Evolutionary conservation across 495 filamentous ascomycete species (phyloP).

Genomic region (Talaromyces stipitatus): DNA sequence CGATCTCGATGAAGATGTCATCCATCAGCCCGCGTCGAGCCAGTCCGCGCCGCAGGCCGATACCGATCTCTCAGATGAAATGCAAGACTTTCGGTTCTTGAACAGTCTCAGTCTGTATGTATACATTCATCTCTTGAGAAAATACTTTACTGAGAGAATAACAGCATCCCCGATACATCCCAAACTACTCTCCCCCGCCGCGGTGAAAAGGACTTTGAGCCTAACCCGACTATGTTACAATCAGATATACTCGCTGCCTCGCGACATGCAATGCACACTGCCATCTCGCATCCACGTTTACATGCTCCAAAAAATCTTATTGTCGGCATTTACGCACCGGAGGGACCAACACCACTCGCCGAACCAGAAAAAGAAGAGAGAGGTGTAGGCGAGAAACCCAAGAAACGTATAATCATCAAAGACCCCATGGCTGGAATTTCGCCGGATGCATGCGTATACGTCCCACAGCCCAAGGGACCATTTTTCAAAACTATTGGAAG

Average conservation of each 20-base stretch:
- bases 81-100: slow-evolving; percentile 81
- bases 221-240: slow-evolving; percentile 79
- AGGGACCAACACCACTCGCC: slow-evolving; percentile 20
- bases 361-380: slow-evolving; percentile 6
- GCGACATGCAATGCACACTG: slow-evolving; percentile 84
- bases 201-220: slow-evolving; percentile 95
- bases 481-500: slow-evolving; percentile 53
- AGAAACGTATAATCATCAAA: slow-evolving; percentile 15
- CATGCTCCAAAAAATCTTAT: slow-evolving; percentile 49
- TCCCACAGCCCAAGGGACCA: slow-evolving; percentile 38
- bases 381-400: slow-evolving; percentile 11
- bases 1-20: slow-evolving; percentile 41
- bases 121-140: neutral
- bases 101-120: slow-evolving; percentile 47
- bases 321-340: slow-evolving; percentile 45
- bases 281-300: slow-evolving; percentile 62
- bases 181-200: slow-evolving; percentile 55
- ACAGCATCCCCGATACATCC: slow-evolving; percentile 24
- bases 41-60: slow-evolving; percentile 36
- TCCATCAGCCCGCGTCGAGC: slow-evolving; percentile 15
- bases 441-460: slow-evolving; percentile 33
- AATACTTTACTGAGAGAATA: slow-evolving; percentile 3
- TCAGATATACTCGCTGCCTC: slow-evolving; percentile 66
- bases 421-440: slow-evolving; percentile 15
- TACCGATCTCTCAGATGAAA: slow-evolving; percentile 68